phyloP scores from a whole-genome alignment of 1,284 basidiomycete species.

The Sanghuangporus sanghuang region DNA sequence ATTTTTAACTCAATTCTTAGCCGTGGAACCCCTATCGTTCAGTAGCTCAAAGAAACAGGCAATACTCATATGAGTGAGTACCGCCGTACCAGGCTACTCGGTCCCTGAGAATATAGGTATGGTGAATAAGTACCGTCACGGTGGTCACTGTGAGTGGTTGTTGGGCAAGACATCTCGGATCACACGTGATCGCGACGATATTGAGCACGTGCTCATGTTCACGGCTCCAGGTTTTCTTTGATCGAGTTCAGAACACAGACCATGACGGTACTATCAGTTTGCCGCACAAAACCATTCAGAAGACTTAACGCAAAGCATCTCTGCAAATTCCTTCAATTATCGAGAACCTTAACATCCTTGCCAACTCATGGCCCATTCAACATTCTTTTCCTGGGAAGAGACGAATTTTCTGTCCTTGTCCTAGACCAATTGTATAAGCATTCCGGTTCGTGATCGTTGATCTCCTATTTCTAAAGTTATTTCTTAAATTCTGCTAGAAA shows the following conservation, averaged over 20 bases:
- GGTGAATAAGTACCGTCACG: too few species aligned
- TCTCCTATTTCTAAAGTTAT: conserved; percentile 11
- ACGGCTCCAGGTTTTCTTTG: too few species aligned
- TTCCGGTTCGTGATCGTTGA: conserved; percentile 33
- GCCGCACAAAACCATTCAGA: not conserved
- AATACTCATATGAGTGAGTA: too few species aligned
- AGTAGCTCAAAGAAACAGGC: too few species aligned
- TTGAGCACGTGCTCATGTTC: not conserved
- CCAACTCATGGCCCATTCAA: conserved; percentile 32
- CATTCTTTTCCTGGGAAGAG: conserved; percentile 68
- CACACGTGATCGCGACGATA: not conserved
- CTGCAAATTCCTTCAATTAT: not conserved
- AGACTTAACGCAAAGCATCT: not conserved
- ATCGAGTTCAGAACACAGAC: not conserved
- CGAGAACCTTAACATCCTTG: not conserved
- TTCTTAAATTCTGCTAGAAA: conserved; percentile 24
- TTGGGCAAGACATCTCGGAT: too few species aligned
- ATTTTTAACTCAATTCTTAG: too few species aligned
- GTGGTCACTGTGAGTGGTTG: too few species aligned
- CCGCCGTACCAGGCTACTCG: too few species aligned
- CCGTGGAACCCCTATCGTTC: too few species aligned
- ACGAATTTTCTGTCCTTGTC: conserved; percentile 65
- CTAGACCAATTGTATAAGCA: conserved; percentile 47
- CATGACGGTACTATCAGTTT: too few species aligned
- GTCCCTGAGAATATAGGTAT: too few species aligned